Evolutionary conservation across 2,329 filamentous ascomycete species (phyloP).

Genomic region (Pseudogymnoascus sp.): DNA sequence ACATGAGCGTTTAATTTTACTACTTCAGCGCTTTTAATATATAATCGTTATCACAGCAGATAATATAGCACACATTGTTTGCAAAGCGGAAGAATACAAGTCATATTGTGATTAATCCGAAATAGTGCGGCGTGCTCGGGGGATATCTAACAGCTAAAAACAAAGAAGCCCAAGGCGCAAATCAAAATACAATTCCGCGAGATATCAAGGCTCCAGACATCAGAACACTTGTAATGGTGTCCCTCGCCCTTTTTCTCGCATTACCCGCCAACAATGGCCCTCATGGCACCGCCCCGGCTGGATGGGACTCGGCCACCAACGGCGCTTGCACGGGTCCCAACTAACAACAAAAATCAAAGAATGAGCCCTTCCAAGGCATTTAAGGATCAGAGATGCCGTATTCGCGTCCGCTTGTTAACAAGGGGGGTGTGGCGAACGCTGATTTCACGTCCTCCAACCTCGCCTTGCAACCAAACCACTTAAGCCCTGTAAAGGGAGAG

Average conservation of each 20-base stretch:
- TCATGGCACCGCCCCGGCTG: not conserved
- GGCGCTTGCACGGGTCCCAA: not conserved
- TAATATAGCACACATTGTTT: not conserved
- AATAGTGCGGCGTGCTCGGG: not conserved
- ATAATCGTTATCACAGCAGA: not conserved
- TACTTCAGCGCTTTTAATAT: not conserved
- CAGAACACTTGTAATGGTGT: not conserved
- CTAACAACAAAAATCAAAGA: slow-evolving; percentile 8
- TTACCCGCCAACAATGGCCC: not conserved
- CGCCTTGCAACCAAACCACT: slow-evolving; percentile 70
- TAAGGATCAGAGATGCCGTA: slow-evolving; percentile 86
- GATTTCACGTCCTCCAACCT: slow-evolving; percentile 76
- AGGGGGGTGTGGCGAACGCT: slow-evolving; percentile 99
- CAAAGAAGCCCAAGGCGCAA: no score
- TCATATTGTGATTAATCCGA: not conserved
- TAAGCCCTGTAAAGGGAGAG: slow-evolving; percentile 86
- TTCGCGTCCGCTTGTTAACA: slow-evolving; percentile 96
- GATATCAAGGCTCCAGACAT: not conserved
- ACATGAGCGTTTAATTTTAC: not conserved
- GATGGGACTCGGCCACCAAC: not conserved
- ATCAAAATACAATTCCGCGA: not conserved
- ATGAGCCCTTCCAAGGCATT: slow-evolving; percentile 46
- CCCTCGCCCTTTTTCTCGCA: not conserved
- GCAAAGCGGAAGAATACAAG: not conserved
- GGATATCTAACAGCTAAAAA: not conserved